Evolutionary conservation across 2,329 filamentous ascomycete species (phyloP).

Genomic region (Sporothrix inflata): DNA sequence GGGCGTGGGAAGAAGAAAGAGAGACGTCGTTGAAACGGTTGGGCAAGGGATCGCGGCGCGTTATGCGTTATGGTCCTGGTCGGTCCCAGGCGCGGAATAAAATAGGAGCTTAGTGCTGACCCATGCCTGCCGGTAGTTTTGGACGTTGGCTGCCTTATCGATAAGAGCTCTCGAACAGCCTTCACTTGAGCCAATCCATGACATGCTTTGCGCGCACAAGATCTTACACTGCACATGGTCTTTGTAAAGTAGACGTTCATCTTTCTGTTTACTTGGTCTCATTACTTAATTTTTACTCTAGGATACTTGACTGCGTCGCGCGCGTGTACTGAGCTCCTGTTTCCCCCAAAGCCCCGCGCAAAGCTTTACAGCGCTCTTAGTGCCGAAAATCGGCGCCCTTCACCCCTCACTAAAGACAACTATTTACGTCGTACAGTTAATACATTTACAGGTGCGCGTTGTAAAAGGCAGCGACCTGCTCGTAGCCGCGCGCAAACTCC

Average conservation of each 20-base stretch:
- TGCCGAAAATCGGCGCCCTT: conserved; percentile 38
- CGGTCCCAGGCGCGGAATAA: not conserved
- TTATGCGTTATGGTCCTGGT: conserved; percentile 8
- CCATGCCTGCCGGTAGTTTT: not conserved
- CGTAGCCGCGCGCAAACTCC: conserved; percentile 56
- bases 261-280: too few relatives aligned
- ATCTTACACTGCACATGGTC: too few relatives aligned
- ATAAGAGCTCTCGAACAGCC: conserved; percentile 15
- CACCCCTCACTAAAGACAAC: conserved; percentile 27
- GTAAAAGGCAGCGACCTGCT: conserved; percentile 49
- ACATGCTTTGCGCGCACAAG: too few relatives aligned
- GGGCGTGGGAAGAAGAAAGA: not conserved
- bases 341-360: too few relatives aligned
- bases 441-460: conserved; percentile 44
- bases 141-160: conserved; percentile 15
- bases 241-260: too few relatives aligned
- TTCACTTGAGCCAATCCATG: not conserved
- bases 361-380: too few relatives aligned
- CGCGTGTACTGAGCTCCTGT: too few relatives aligned
- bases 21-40: not conserved
- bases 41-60: not conserved
- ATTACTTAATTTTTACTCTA: not conserved
- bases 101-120: not conserved
- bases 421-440: not conserved
- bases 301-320: not conserved